phyloP scores from a whole-genome alignment of 1,284 basidiomycete species.

The Moesziomyces sp. region DNA sequence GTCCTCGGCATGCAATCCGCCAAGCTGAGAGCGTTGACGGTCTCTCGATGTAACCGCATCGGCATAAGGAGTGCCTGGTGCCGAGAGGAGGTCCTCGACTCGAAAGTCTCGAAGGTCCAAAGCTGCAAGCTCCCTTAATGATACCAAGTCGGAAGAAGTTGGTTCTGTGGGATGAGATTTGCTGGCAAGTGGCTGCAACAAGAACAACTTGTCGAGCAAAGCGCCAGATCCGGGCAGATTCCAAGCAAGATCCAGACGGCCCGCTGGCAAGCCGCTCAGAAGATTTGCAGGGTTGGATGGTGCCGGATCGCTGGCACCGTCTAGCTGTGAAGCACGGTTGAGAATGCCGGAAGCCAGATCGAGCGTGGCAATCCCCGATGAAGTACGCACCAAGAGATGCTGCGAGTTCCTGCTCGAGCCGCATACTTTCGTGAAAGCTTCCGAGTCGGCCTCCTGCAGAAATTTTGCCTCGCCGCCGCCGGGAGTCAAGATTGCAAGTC shows the following conservation, averaged over 20 bases:
- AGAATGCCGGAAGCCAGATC: background rate
- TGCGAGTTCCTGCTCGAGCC: slow-evolving; percentile 20
- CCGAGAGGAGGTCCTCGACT: slow-evolving; percentile 12
- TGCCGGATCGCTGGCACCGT: background rate
- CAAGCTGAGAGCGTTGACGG: no score
- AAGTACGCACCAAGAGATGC: slow-evolving; percentile 16
- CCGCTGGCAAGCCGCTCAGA: background rate
- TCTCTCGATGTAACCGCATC: background rate
- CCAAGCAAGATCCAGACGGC: slow-evolving; percentile 22
- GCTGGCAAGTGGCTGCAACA: slow-evolving; percentile 7
- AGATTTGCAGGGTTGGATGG: background rate
- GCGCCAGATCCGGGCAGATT: slow-evolving; percentile 24
- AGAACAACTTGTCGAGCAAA: slow-evolving; percentile 24
- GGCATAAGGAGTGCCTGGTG: background rate
- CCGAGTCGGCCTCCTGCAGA: slow-evolving; percentile 5
- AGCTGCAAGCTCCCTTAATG: slow-evolving; percentile 8
- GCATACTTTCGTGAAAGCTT: slow-evolving; percentile 8
- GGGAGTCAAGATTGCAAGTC: slow-evolving; percentile 1
- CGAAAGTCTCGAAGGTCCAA: slow-evolving; percentile 16
- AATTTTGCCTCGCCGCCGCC: background rate
- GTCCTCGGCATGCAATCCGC: background rate
- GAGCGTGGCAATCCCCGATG: slow-evolving; percentile 8
- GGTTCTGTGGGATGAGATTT: background rate
- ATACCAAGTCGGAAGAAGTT: background rate
- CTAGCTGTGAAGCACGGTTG: slow-evolving; percentile 6